Evolutionary conservation across 73 alveolate species (phyloP), one percentile per base, ranked within the genome.

Genomic region (Blepharisma japonicum): DNA sequence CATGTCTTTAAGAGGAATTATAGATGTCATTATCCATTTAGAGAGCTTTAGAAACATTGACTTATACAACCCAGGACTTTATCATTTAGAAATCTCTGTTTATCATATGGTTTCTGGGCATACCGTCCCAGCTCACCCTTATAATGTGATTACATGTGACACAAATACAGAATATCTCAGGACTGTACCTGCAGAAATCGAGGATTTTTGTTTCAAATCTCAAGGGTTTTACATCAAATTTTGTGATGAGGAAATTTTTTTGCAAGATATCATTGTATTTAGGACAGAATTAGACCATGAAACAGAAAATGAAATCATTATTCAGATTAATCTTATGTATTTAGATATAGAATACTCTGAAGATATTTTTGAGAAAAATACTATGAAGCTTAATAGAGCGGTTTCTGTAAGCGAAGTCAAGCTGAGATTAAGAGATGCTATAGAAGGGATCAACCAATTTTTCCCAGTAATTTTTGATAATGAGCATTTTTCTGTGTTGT

Each of bases 131-230:
- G 68, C 68, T 53, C 68, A 53, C 3, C 68, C 68, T 53, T 53
- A 53, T 53, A n/a, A 14, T n/a, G 68, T 53, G 32, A 53, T 53
- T n/a, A 20, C 68, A 53, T 53, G 68, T n/a, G 23, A 61, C 21
- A 8, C 20, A 23, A 79, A 79, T 25, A 68, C 56, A 68, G 83
- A 79, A 70, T 49, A 39, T 42, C 55, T 49, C 74, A 6, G 47
- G 67, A 32, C 46, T 6, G 88, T 86, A 6, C 54, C 23, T 11
- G 70, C 84, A 11, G 91, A 88, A 23, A 87, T 84, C 39, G 74
- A 79, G 6, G 55, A n/a, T 7, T 53, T 68, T 55, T 61, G 84
- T 53, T 91, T 86, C 91, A 61, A 82, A 55, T 89, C 97, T 45
- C 71, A 90, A 61, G 32, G 61, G 2, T 79, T 79, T 46, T 42